Evolutionary conservation across 441 rosid species (phyloP), one percentile per base, ranked within the genome.

Genomic region (Jatropha podagrica): DNA sequence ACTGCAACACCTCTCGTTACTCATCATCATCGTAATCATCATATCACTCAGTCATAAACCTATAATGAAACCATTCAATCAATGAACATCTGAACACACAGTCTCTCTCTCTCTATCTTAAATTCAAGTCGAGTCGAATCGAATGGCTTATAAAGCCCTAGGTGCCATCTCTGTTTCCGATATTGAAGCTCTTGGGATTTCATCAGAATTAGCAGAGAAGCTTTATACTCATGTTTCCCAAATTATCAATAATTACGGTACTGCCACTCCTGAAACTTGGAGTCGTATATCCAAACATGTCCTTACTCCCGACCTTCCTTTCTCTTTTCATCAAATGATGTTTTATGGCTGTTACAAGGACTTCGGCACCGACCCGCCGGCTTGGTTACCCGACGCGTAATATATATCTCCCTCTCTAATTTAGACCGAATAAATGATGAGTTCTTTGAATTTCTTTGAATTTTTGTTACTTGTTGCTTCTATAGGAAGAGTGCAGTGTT

Each of bases 301-400:
- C 73, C 92, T 93, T 23, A 62, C 67, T 56, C 99, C 97, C 20
- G 77, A 77, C 56, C 95, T 89, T 62, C 99, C 96, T 62, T 91
- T 95, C 89, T 79, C 91, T 55, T 83, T 95, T 60, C 99, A 95
- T 75, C 96, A 87, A 87, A 81, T 89, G 90, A 72, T 95, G 90
- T 90, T 84, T 78, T 88, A 95, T 27, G 95, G 92, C 70, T 91
- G 99, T 81, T 93, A 85, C 83, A 84, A 75, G 72, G 86, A 90
- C 77, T 91, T 86, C 74, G 97, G 98, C 61, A 80, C 94, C 78
- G 94, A 93, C 77, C 95, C 96, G 5, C 94, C 98, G 44, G 92
- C 96, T 71, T 95, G 99, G 99, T 66, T 87, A 23, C 97, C 96
- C 75, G 88, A 88, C 80, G 88, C 85, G 97, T 95, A 56, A 5